Conservation (phyloP, 352 stramenopile genomes). For the Pythium graminicola region DNA sequence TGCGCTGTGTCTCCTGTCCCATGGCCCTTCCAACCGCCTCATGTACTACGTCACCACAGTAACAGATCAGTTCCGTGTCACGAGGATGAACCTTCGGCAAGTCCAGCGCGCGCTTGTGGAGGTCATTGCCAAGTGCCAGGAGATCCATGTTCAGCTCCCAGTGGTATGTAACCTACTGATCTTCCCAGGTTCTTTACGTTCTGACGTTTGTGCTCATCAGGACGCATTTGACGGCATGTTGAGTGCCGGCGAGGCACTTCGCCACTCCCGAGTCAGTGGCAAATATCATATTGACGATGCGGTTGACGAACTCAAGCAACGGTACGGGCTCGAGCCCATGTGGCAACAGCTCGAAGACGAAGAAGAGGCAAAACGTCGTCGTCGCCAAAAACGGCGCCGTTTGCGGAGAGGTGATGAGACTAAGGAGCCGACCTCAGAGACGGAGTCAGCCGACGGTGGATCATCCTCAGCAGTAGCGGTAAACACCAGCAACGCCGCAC, state of each 20-base stretch:
- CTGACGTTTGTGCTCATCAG: not conserved
- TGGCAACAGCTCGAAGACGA: slow-evolving; percentile 46
- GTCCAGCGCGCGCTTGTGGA: slow-evolving; percentile 53
- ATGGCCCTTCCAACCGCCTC: slow-evolving; percentile 3
- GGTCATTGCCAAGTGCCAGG: slow-evolving; percentile 54
- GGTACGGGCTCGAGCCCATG: slow-evolving; percentile 41
- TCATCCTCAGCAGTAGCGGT: not conserved
- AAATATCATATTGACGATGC: slow-evolving; percentile 35
- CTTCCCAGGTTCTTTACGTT: not conserved
- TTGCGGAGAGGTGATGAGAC: slow-evolving; percentile 16
- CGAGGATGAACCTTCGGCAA: slow-evolving; percentile 55
- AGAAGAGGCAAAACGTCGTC: slow-evolving; percentile 31
- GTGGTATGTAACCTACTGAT: slow-evolving; percentile 6
- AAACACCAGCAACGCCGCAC: not conserved
- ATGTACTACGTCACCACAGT: not conserved
- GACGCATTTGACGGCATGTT: slow-evolving; percentile 18
- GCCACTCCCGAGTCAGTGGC: slow-evolving; percentile 22
- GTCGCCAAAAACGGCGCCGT: slow-evolving; percentile 23
- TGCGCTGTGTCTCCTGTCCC: slow-evolving; percentile 7
- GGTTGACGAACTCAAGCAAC: slow-evolving; percentile 50
- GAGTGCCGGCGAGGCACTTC: slow-evolving; percentile 16
- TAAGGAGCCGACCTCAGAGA: not conserved
- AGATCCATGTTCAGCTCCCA: slow-evolving; percentile 47
- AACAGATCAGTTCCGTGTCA: not conserved
- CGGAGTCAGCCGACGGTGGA: not conserved